phyloP scores from a whole-genome alignment of 2,329 filamentous ascomycete species.

The Paecilomyces niveus region DNA sequence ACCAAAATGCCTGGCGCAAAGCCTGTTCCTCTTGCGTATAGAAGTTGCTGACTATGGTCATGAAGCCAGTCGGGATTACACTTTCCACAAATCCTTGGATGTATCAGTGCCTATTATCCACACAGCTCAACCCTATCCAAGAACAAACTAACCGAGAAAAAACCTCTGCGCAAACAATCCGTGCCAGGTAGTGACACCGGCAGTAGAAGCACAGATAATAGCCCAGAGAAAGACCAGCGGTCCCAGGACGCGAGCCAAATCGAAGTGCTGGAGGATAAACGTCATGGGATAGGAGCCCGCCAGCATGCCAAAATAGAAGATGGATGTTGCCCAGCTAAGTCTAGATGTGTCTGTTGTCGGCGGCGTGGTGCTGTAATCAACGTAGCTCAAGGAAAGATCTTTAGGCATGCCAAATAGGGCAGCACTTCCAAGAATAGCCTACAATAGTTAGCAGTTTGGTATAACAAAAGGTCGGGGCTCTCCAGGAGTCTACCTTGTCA shows the following conservation, averaged over 20 bases:
- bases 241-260: conserved; percentile 58
- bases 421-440: conserved; percentile 67
- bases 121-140: neutral
- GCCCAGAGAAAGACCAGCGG: conserved; percentile 53
- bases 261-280: conserved; percentile 61
- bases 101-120: neutral
- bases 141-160: conserved; percentile 38
- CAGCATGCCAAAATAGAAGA: conserved; percentile 77
- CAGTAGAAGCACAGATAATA: conserved; percentile 60
- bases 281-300: conserved; percentile 68
- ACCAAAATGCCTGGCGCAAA: conserved; percentile 61
- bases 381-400: conserved; percentile 55
- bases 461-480: neutral
- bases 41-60: conserved; percentile 55
- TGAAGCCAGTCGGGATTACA: conserved; percentile 60
- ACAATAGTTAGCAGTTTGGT: neutral
- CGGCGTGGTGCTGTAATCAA: conserved; percentile 45
- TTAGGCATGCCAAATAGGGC: conserved; percentile 69
- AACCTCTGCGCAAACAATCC: conserved; percentile 63
- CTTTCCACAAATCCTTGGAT: conserved; percentile 50
- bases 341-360: conserved; percentile 58
- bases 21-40: conserved; percentile 62
- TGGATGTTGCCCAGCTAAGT: conserved; percentile 67
- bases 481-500: conserved; percentile 48
- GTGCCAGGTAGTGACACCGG: conserved; percentile 55